phyloP scores from a whole-genome alignment of 495 filamentous ascomycete species.

The Aspergillus bridgeri region DNA sequence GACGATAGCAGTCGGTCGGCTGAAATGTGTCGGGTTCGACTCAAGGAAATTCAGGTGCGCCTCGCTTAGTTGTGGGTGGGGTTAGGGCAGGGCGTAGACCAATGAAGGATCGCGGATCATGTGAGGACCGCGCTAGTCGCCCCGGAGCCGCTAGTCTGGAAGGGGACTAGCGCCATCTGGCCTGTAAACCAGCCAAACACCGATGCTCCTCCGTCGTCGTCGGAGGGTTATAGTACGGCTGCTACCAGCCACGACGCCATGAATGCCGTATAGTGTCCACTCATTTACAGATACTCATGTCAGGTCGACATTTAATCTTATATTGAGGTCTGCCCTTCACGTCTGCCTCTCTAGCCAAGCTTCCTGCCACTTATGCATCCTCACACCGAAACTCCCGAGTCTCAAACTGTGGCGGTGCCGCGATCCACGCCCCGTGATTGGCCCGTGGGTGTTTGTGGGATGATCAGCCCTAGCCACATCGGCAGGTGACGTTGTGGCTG shows the following conservation, averaged over 20 bases:
- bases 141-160: not conserved
- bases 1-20: constrained; percentile 31
- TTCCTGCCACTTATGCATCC: too few species aligned
- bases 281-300: too few species aligned
- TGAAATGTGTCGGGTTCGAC: constrained; percentile 29
- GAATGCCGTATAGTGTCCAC: too few species aligned
- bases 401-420: constrained; percentile 19
- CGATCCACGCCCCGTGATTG: constrained; percentile 8
- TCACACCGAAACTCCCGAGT: too few species aligned
- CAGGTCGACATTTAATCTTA: too few species aligned
- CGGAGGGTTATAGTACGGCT: too few species aligned
- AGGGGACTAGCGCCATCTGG: not conserved
- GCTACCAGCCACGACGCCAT: too few species aligned
- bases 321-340: too few species aligned
- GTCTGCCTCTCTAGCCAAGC: too few species aligned
- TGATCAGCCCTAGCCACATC: constrained; percentile 15
- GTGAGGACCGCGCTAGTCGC: constrained; percentile 12
- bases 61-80: constrained; percentile 47
- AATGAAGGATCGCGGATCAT: constrained; percentile 21
- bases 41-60: constrained; percentile 38
- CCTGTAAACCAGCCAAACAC: not conserved
- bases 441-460: constrained; percentile 17
- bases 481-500: constrained; percentile 40
- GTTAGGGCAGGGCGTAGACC: constrained; percentile 36
- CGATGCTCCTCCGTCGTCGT: too few species aligned